Evolutionary conservation across 345 rosid species (phyloP), one percentile per base, ranked within the genome.

Genomic region (Alliaria petiolata): DNA sequence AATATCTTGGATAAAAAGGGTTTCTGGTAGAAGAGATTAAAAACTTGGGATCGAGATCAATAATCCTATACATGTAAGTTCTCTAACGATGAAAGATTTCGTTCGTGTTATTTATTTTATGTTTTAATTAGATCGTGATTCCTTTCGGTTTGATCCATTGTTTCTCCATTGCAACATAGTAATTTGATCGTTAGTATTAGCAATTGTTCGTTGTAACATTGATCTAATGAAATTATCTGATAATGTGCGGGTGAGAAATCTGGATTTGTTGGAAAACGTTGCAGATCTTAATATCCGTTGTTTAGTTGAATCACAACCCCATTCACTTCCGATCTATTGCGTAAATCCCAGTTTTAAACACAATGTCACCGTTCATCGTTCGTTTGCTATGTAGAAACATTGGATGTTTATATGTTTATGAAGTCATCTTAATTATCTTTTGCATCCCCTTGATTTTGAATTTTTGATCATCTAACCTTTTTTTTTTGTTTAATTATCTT

Each of bases 51-150:
- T 75, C 65, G 28, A 9, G 16, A 33, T 75, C 63, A 52, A 44
- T 61, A 35, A 22, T 12, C 33, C 3, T 61, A 2, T 61, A 51
- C 56, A 52, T 68, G 79, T 75, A 67, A 52, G 78, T 59, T n/a
- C 63, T 52, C 31, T 53, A 19, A 28, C 25, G 3, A 5, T 26
- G 10, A 7, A 19, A 30, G 2, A 36, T 38, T 11, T 56, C 6
- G 28, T 34, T 19, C 15, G 2, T 9, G 16, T 38, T 25, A 0
- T 11, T 25, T 33, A 0, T 4, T 40, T 26, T n/a, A n/a, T 4
- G 26, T 65, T 52, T n/a, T 38, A 1, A 16, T 56, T 16, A 47
- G n/a, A 59, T 70, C 12, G 42, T 35, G 22, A 17, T 26, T 44
- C 3, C 0, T 22, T 40, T 20, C 4, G 6, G 19, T 20, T 8